A percentile compares a stretch with the other conserved stretches of the same genome.
phyloP scores from a whole-genome alignment of 129 eudicot species.

The Arctium lappa region DNA sequence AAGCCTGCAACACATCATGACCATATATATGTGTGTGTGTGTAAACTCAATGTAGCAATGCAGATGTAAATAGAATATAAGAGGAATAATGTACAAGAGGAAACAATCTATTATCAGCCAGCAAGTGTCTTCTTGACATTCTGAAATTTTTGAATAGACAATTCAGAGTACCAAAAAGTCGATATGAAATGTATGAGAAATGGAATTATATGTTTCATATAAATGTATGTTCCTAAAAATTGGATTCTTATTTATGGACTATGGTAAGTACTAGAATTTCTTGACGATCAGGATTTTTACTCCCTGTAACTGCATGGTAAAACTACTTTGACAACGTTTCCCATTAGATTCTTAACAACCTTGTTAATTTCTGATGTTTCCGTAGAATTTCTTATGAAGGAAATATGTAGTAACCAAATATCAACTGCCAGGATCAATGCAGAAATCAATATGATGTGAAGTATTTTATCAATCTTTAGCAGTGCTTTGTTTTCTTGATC shows the following conservation, averaged over 20 bases:
- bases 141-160: not conserved
- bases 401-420: not conserved
- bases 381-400: not conserved
- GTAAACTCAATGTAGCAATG: not conserved
- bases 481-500: not conserved
- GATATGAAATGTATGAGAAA: not conserved
- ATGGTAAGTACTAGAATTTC: not conserved
- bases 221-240: not conserved
- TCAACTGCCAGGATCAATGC: not conserved
- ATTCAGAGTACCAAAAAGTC: no score
- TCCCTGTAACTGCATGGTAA: not conserved
- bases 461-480: not conserved
- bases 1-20: slow-evolving; percentile 43
- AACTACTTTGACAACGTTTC: not conserved
- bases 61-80: not conserved
- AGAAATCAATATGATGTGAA: not conserved
- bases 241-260: not conserved
- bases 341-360: not conserved
- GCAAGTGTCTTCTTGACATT: not conserved
- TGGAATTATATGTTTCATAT: no score
- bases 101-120: not conserved
- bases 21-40: not conserved
- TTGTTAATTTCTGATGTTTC: not conserved
- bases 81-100: not conserved
- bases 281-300: not conserved